These are phyloP conservation scores for Phytophthora podocarpi DNA, from an alignment of 352 stramenopile genomes.

Conservation along the genomic window DNA sequence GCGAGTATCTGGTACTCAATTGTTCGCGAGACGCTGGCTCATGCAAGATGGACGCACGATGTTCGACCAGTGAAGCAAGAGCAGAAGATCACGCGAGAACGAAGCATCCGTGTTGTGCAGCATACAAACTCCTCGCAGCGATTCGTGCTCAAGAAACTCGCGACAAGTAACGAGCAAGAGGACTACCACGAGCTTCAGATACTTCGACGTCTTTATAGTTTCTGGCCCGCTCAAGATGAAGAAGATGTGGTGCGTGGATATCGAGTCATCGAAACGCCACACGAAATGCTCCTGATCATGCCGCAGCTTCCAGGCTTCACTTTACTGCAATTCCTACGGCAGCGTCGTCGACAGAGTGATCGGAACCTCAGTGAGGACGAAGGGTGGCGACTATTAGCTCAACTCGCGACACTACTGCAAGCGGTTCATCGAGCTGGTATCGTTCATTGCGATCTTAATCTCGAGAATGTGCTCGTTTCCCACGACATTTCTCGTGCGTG, in stretches of 20 bases:
- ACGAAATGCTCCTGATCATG: constrained; percentile 62
- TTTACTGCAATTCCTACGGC: constrained; percentile 45
- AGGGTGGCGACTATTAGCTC: constrained; percentile 4
- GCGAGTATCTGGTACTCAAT: constrained; percentile 55
- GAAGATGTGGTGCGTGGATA: constrained; percentile 50
- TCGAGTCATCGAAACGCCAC: constrained; percentile 53
- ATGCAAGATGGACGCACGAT: constrained; percentile 44
- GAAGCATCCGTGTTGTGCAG: constrained; percentile 15
- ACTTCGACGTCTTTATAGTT: constrained; percentile 40
- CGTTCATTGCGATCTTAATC: constrained; percentile 98
- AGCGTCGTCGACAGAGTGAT: constrained; percentile 13
- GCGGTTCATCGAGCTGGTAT: constrained; percentile 92
- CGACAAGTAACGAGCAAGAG: constrained; percentile 16
- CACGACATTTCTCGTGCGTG: constrained; percentile 31
- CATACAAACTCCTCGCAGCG: constrained; percentile 19
- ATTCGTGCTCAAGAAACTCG: constrained; percentile 54
- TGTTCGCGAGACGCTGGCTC: constrained; percentile 39
- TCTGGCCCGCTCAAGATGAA: constrained; percentile 8
- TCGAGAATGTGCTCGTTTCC: constrained; percentile 93
- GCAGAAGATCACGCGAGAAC: background rate
- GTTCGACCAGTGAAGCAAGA: constrained; percentile 22
- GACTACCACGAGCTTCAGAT: constrained; percentile 46
- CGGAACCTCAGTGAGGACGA: constrained; percentile 25
- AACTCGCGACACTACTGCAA: constrained; percentile 53
- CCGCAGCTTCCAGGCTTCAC: constrained; percentile 50